Percentiles rank a stretch among this genome's conserved stretches.
Evolutionary conservation across 129 eudicot species (phyloP).

Genomic region (Lactuca saligna): DNA sequence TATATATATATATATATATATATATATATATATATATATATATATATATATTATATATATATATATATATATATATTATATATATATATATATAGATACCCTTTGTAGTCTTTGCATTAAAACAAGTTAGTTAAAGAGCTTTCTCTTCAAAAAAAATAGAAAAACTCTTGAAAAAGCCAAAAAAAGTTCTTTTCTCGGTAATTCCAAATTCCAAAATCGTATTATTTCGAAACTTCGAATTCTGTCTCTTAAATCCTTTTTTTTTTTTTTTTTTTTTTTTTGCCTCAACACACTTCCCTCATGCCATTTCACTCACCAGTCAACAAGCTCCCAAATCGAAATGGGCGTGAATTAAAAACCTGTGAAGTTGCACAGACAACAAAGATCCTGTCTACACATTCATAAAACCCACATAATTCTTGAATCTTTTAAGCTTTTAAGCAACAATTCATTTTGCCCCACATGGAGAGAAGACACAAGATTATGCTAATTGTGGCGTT

Average conservation of each 20-base stretch:
- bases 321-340: slow-evolving; percentile 17
- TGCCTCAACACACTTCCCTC: background rate
- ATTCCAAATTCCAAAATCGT: background rate
- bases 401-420: background rate
- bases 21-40: too few species aligned
- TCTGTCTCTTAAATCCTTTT: background rate
- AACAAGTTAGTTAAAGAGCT: too few species aligned
- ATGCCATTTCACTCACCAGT: slow-evolving; percentile 17
- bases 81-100: too few species aligned
- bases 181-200: background rate
- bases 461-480: background rate
- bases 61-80: too few species aligned
- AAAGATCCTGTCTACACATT: too few species aligned
- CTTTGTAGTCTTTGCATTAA: too few species aligned
- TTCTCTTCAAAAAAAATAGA: background rate
- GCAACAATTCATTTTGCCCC: background rate
- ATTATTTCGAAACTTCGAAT: background rate
- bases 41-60: too few species aligned
- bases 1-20: too few species aligned
- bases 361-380: too few species aligned
- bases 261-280: background rate
- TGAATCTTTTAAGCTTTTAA: background rate
- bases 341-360: background rate
- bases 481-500: slow-evolving; percentile 36
- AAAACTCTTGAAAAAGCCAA: too few species aligned